Percentiles rank a stretch among this genome's conserved stretches.
phyloP scores from a whole-genome alignment of 129 eudicot genomes.

The Tanacetum coccineum region DNA sequence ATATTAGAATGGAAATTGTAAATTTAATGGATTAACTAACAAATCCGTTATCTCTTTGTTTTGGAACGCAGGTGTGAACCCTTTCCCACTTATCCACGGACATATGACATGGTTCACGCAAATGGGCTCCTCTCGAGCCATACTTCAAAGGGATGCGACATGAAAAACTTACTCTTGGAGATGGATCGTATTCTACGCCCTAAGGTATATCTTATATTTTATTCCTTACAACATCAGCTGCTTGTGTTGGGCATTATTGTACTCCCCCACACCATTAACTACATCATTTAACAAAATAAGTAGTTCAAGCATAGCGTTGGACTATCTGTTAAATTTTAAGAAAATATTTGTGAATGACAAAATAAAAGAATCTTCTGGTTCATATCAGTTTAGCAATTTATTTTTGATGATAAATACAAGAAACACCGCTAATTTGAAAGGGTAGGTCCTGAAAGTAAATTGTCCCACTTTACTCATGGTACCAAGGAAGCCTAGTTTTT shows the following conservation, averaged over 20 bases:
- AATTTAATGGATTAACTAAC: neutral
- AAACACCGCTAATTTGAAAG: no score
- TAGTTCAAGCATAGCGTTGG: no score
- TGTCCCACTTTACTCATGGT: no score
- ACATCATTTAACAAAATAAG: no score
- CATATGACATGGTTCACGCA: constrained; percentile 95
- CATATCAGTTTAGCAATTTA: no score
- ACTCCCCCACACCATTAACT: no score
- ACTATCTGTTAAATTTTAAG: no score
- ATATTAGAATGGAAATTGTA: neutral
- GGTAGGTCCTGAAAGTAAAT: no score
- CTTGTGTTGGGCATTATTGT: neutral
- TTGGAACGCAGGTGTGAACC: constrained; percentile 76
- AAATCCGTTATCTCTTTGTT: constrained; percentile 2
- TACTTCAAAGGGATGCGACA: constrained; percentile 57
- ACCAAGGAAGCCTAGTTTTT: no score
- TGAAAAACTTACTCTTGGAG: constrained; percentile 62
- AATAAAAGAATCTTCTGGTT: no score
- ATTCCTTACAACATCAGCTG: constrained; percentile 2
- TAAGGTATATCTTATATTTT: constrained; percentile 46
- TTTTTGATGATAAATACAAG: no score
- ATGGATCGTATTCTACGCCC: constrained; percentile 96
- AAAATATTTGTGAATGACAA: no score
- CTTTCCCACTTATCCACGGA: constrained; percentile 94
- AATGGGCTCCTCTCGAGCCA: constrained; percentile 79